Evolutionary conservation across 371 early-diverging fungal genomes (phyloP).

Genomic region (Chytridium lagenaria): DNA sequence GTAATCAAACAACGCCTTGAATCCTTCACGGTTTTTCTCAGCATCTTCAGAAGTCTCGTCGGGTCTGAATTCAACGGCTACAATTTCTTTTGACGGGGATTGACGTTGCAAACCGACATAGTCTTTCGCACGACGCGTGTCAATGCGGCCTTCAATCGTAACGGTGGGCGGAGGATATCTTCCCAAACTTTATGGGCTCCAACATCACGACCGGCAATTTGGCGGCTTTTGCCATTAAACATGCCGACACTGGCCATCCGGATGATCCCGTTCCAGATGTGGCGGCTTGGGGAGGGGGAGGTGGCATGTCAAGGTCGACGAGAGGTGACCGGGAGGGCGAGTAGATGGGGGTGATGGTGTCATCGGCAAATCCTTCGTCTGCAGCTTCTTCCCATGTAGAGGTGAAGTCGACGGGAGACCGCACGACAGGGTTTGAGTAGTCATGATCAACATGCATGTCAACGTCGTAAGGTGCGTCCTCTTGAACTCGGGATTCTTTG

Average conservation of each 20-base stretch:
- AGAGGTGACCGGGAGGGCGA: neutral
- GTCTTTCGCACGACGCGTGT: slow-evolving; percentile 55
- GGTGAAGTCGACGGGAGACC: neutral
- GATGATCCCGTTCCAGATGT: slow-evolving; percentile 69
- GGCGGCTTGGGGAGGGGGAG: slow-evolving; percentile 37
- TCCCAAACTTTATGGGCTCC: slow-evolving; percentile 58
- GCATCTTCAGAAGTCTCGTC: slow-evolving; percentile 21
- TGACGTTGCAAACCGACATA: slow-evolving; percentile 66
- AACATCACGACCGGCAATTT: slow-evolving; percentile 65
- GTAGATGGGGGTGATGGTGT: no score
- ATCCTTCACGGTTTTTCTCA: slow-evolving; percentile 18
- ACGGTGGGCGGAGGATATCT: slow-evolving; percentile 64
- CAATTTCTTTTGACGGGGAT: slow-evolving; percentile 64
- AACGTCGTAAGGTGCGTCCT: neutral
- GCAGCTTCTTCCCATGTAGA: neutral
- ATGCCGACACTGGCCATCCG: slow-evolving; percentile 74
- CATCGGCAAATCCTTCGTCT: neutral
- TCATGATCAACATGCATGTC: neutral
- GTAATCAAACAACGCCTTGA: slow-evolving; percentile 62
- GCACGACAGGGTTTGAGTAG: neutral
- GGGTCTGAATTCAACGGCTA: slow-evolving; percentile 61
- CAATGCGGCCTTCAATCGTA: slow-evolving; percentile 73
- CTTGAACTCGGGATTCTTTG: neutral
- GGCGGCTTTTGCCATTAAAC: slow-evolving; percentile 63
- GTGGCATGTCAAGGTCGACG: slow-evolving; percentile 18